Conservation (phyloP, 1,284 basidiomycete species). For the Exobasidium rhododendri region DNA sequence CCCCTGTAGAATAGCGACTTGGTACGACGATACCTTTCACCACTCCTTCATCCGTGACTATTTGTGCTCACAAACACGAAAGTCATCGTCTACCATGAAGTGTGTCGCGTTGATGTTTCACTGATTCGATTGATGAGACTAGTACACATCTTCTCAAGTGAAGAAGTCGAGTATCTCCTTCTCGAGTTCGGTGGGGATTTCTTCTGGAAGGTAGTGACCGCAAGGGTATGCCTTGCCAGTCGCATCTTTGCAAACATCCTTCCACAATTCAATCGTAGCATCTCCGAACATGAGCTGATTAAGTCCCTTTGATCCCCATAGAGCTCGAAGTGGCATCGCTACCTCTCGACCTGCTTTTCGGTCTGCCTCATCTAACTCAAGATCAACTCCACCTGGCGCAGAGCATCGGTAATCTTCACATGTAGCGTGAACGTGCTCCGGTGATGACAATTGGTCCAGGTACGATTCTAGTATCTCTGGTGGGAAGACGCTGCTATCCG, state of each 20-base stretch:
- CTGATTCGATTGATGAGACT: too few relatives aligned
- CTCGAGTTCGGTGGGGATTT: neutral
- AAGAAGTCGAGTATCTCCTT: constrained; percentile 8
- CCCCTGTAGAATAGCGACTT: too few relatives aligned
- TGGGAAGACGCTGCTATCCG: constrained; percentile 3
- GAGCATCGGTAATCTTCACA: constrained; percentile 57
- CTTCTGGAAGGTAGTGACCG: constrained; percentile 57
- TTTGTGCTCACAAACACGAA: too few relatives aligned
- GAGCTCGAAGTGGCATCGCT: constrained; percentile 32
- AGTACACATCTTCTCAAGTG: neutral
- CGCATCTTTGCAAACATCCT: constrained; percentile 37
- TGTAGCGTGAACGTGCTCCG: constrained; percentile 21
- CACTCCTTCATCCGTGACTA: too few relatives aligned
- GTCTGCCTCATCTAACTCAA: constrained; percentile 52
- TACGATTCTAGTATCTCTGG: constrained; percentile 10
- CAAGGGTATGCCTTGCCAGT: constrained; percentile 40
- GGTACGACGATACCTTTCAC: too few relatives aligned
- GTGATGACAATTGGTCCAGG: constrained; percentile 31
- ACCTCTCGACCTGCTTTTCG: constrained; percentile 44
- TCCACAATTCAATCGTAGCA: constrained; percentile 51
- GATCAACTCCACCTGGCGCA: constrained; percentile 51
- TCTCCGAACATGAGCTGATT: constrained; percentile 42
- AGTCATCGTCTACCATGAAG: too few relatives aligned
- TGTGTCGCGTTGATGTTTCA: too few relatives aligned
- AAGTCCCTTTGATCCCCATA: constrained; percentile 55